Evolutionary conservation across 2,329 filamentous ascomycete species (phyloP).

Genomic region (Aschersonia sp.): DNA sequence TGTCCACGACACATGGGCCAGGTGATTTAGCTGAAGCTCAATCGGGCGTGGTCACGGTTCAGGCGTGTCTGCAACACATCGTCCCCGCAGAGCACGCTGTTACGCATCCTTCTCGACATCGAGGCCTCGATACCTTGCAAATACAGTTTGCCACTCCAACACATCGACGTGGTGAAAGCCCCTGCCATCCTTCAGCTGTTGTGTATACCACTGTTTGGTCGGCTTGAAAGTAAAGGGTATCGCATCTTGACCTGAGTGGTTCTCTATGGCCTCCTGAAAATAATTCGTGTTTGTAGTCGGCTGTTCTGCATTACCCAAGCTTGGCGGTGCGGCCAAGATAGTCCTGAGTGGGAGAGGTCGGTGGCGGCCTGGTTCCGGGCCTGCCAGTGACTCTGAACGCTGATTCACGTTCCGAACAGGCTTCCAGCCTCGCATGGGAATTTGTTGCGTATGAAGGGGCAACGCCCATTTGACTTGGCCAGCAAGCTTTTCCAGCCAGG

Average conservation of each 20-base stretch:
- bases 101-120: slow-evolving; percentile 7
- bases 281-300: slow-evolving; percentile 20
- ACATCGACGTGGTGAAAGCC: slow-evolving; percentile 35
- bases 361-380: not conserved
- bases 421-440: slow-evolving; percentile 24
- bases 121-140: slow-evolving; percentile 14
- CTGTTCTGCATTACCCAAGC: slow-evolving; percentile 8
- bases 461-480: slow-evolving; percentile 17
- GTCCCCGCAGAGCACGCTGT: not conserved
- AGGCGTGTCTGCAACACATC: too few relatives aligned
- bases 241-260: not conserved
- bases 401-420: slow-evolving; percentile 9
- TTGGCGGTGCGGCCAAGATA: slow-evolving; percentile 31
- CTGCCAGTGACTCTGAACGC: not conserved
- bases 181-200: slow-evolving; percentile 30
- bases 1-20: too few relatives aligned
- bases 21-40: too few relatives aligned
- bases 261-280: slow-evolving; percentile 13
- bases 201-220: slow-evolving; percentile 37
- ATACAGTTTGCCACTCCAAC: slow-evolving; percentile 25
- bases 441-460: slow-evolving; percentile 14
- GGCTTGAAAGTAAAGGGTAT: slow-evolving; percentile 25
- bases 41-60: too few relatives aligned
- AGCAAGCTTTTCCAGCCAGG: slow-evolving; percentile 19
- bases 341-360: slow-evolving; percentile 11